A percentile compares a stretch with the other conserved stretches of the same genome.
These are phyloP conservation scores for Cutaneotrichosporon sp. DNA, from an alignment of 1,284 basidiomycete species.

Conservation along the genomic window DNA sequence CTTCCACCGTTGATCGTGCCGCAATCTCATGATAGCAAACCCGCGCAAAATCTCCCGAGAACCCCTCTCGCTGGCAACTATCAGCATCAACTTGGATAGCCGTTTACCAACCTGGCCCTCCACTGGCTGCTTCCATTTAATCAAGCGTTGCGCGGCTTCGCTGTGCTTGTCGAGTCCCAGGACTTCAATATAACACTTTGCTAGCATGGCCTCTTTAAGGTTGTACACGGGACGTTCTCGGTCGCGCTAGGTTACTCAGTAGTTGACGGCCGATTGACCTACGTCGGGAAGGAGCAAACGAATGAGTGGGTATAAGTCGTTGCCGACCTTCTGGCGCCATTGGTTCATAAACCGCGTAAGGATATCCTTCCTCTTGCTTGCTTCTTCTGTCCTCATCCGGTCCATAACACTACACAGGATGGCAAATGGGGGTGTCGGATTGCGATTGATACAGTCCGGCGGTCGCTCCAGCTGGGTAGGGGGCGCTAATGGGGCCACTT, in stretches of 20 bases:
- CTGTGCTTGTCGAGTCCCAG: constrained; percentile 73
- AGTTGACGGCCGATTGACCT: constrained; percentile 1
- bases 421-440: constrained; percentile 44
- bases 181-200: constrained; percentile 80
- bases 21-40: constrained; percentile 78
- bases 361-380: constrained; percentile 36
- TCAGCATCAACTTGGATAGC: neutral
- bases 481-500: constrained; percentile 8
- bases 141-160: constrained; percentile 68
- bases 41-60: constrained; percentile 73
- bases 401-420: constrained; percentile 46
- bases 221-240: constrained; percentile 82
- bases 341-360: constrained; percentile 39
- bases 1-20: constrained; percentile 74
- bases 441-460: constrained; percentile 41
- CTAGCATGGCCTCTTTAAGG: constrained; percentile 83
- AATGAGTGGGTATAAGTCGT: constrained; percentile 51
- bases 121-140: constrained; percentile 82
- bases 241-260: constrained; percentile 62
- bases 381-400: constrained; percentile 37
- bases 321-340: constrained; percentile 50
- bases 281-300: constrained; percentile 52
- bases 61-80: constrained; percentile 5
- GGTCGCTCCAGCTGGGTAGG: constrained; percentile 42
- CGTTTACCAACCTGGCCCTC: constrained; percentile 30